Evolutionary conservation across 129 eudicot genomes (phyloP), one percentile per base, ranked within the genome.

Genomic region (Chrysanthemum seticuspe): DNA sequence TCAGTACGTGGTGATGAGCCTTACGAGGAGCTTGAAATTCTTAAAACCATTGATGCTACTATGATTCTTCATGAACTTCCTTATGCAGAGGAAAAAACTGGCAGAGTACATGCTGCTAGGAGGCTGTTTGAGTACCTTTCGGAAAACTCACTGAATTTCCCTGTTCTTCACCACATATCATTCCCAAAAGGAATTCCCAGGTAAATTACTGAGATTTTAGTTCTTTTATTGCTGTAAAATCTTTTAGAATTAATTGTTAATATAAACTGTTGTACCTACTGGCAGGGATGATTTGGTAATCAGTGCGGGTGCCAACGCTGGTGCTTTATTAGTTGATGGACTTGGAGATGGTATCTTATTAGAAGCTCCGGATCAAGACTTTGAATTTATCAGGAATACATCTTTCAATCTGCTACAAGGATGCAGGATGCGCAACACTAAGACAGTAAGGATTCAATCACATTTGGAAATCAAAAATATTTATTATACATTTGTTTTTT

Each of bases 371-470:
- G 96, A 86, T 64, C 97, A 94, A 76, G 99, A 94, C 78, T 83
- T 94, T 23, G 97, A 94, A 7, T 90, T 94, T 76, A 80, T 94
- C 15, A 88, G 99, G 82, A 76, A 94, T 72, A 94, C 99, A 62
- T 94, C 99, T 23, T 94, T 94, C 78, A 94, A 90, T 87, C 82
- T 94, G 91, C 84, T 94, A 14, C 99, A 94, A 74, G 98, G 99
- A 72, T 94, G 97, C 84, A 91, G 96, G 76, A 91, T 91, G 97
- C 74, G 97, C 6, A 91, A 88, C 83, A 91, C 97, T 57, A 91
- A 91, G 78, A 91, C 97, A 63, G 97, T 91, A 78, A 9, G 74
- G 36, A 60, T 16, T 52, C n/a, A 25, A 59, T 25, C 16, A 27
- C 1, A 19, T 61, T 61, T 21, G 15, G 4, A 27, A 12, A 61